Evolutionary conservation across 2,329 filamentous ascomycete genomes (phyloP).

Genomic region (Diaporthe sp.): DNA sequence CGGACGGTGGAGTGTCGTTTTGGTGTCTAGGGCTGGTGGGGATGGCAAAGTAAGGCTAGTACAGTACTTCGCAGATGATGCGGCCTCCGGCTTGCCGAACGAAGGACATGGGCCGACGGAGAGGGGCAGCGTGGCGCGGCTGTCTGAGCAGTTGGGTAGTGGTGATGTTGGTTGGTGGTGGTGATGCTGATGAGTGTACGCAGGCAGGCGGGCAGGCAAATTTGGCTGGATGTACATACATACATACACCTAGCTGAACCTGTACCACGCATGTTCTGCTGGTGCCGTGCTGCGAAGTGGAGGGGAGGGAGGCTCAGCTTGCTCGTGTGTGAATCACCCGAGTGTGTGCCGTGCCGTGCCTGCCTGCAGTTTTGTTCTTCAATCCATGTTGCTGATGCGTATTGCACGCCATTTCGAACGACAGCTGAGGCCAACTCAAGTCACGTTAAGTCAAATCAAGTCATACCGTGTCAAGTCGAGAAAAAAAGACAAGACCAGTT

Average conservation of each 20-base stretch:
- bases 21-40: slow-evolving; percentile 26
- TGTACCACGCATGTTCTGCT: background rate
- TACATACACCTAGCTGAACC: background rate
- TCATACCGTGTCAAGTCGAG: background rate
- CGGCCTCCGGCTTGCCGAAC: background rate
- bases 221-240: background rate
- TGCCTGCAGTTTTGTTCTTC: background rate
- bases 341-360: background rate
- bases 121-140: slow-evolving; percentile 16
- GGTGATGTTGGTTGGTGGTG: background rate
- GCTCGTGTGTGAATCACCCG: background rate
- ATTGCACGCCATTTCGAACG: background rate
- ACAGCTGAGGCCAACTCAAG: background rate
- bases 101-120: slow-evolving; percentile 12
- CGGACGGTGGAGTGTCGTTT: slow-evolving; percentile 13
- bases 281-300: background rate
- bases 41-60: background rate
- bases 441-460: background rate
- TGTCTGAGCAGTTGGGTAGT: background rate
- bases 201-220: background rate
- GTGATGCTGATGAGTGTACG: background rate
- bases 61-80: background rate
- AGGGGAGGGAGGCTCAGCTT: background rate
- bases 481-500: background rate
- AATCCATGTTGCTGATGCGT: background rate